Evolutionary conservation across 495 filamentous ascomycete species (phyloP), one percentile per base, ranked within the genome.

Genomic region (Talaromyces nanjingensis): DNA sequence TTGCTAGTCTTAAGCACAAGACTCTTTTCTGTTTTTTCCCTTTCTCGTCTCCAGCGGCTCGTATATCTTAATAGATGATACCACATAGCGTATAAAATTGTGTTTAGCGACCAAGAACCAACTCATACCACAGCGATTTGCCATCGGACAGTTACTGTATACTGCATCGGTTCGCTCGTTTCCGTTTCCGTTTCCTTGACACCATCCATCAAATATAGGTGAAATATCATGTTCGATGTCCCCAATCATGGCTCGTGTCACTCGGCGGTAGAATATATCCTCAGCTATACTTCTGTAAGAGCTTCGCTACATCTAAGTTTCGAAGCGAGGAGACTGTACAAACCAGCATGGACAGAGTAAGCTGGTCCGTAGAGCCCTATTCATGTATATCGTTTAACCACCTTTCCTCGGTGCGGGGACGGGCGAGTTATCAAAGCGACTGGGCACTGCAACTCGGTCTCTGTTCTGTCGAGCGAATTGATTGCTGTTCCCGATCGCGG

Each of bases 401-500:
- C 72, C 72, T 56, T 74, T 74, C 39, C 71, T 66, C 37, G 66
- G 72, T 34, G 65, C 65, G 24, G 72, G 69, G 14, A 68, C 72
- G 56, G 67, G 65, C 6, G 63, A 66, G 3, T 66, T 49, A 53
- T 57, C 64, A 22, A 65, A 60, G 42, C 64, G 67, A 53, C 54
- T 66, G 45, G 65, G 59, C 9, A 55, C 49, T 12, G 57, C 62
- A 39, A 56, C 65, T 45, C 63, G 63, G 45, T 64, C 63, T 49
- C 57, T 59, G 11, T 59, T 64, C 24, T 59, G 53, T 33, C 74
- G 74, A 34, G 71, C 57, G 63, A 77, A 77, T 14, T 74, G 73
- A 63, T 71, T 72, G 37, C 69, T 70, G 16, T 68, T 71, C 22
- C 78, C 75, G 54, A 80, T 79, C 6, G 72, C 71, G n/a, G 76